Percentiles rank a stretch among this genome's conserved stretches.
Conservation (phyloP, 306 rosid genomes). For the Nissolia schottii region DNA sequence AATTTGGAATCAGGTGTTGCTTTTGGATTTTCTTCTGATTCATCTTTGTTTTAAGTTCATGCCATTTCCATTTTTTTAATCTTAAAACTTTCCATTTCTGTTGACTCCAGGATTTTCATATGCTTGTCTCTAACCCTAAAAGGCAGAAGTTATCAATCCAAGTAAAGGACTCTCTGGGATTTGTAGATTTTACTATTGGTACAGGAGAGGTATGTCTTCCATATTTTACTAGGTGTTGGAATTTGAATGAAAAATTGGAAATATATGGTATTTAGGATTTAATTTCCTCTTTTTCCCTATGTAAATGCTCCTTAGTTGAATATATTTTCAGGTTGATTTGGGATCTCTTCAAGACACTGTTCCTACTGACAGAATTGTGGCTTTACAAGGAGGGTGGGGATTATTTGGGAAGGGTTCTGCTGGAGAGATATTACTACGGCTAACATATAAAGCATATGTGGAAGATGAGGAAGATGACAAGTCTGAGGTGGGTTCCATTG, state of each 20-base stretch:
- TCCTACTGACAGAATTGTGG: constrained; percentile 93
- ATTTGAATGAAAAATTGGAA: neutral
- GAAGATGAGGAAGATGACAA: constrained; percentile 98
- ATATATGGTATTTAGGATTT: neutral
- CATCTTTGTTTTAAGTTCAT: neutral
- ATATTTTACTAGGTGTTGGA: neutral
- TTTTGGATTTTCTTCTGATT: constrained; percentile 15
- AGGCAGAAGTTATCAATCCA: constrained; percentile 72
- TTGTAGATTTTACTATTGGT: constrained; percentile 71
- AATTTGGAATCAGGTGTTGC: constrained; percentile 95
- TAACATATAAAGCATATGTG: constrained; percentile 96
- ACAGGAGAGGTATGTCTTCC: constrained; percentile 69
- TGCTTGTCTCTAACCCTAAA: constrained; percentile 89
- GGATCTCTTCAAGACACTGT: constrained; percentile 94
- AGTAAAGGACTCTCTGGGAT: constrained; percentile 92
- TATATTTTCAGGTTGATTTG: constrained; percentile 66
- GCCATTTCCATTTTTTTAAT: neutral
- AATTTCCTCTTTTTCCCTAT: neutral
- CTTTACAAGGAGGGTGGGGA: constrained; percentile 77
- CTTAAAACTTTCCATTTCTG: neutral
- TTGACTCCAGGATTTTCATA: constrained; percentile 81
- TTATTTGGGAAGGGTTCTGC: constrained; percentile 63
- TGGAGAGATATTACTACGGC: constrained; percentile 87
- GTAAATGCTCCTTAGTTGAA: constrained; percentile 17
- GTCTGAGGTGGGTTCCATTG: constrained; percentile 35